Base-by-base conservation (phyloP, 805 yeast species). In the Ogataea neopini region DNA sequence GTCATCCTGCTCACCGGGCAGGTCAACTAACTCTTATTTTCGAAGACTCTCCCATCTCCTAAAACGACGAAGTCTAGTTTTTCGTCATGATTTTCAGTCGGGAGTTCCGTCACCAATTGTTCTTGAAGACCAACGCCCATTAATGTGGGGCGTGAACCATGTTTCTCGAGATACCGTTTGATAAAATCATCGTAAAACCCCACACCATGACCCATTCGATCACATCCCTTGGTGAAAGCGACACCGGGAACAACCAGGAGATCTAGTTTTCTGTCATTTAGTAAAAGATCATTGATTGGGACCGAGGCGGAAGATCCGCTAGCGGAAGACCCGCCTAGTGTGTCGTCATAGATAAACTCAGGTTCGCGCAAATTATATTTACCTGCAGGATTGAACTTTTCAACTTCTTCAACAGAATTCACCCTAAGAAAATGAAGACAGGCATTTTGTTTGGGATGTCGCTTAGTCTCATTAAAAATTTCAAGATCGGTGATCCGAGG, bases 181-280 rank as follows among this genome's bases (percentile, higher is more conserved):
- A 86, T 74, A 57, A 73, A 86, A 57, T 84, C 88, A 63, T 92
- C 99, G 63, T 94, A 92, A 64, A 80, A 90, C 0, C 97, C 99
- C 4, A 84, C 92, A 1, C 99, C 99, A 62, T 89, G 96, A 1
- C 99, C 99, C 44, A 92, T 62, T 45, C 99, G 64, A 26, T 54
- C 48, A 14, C 72, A 66, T 1, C 49, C 48, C 4, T 22, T 53
- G 1, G 87, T 76, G 64, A 88, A 91, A 1, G 88, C 96, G 1
- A 92, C 84, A 0, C 96, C 97, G 0, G 98, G 98, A 0, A 92
- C 73, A 6, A 92, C 66, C 6, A 92, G 69, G 8, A 92, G 57
- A 56, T 92, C 97, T 18, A 92, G 66, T 25, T 42, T 45, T 4
- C 41, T 41, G 8, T 37, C 38, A 4, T 39, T 43, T 9, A 30